Evolutionary conservation across 345 rosid genomes (phyloP), one percentile per base, ranked within the genome.

Genomic region (Firmiana major): DNA sequence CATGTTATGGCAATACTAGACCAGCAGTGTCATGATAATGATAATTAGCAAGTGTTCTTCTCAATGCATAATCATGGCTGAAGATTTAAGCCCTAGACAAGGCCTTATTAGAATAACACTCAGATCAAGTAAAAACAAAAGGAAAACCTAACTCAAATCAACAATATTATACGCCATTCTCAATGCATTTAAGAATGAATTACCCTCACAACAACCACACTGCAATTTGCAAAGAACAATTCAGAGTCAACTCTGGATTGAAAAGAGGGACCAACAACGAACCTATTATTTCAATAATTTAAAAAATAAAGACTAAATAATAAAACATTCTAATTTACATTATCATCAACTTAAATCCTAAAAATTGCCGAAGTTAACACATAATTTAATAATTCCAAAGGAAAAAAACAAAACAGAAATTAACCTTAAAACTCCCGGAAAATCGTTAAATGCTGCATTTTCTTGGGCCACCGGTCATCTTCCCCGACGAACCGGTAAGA

Each of bases 401-500:
- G 8, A 22, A 21, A 21, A 21, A 40, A 22, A 1, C 21, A 67
- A 22, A 21, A 21, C 21, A 22, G 3, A 19, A 43, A 60, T 22
- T 26, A 21, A 71, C 11, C 3, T 45, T 4, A 6, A 59, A 54
- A 77, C 79, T 77, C 74, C 68, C 74, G 22, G 72, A 26, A 40
- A 68, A 26, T 67, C 40, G 68, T 55, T 28, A 55, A 45, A 75
- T 69, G 11, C 45, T 42, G 79, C 79, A 77, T 17, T 40, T 43
- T 43, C 28, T 68, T 15, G 75, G 36, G 19, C 74, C 87, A 24
- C 90, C 91, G 28, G 78, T 58, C 86, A 90, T 79, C 85, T 86
- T 89, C 85, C 93, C 97, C 1, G 94, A 83, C 15, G 82, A 81
- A 40, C 84, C 82, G 77, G 38, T 83, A 34, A 92, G 84, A 0